Percentiles rank a stretch among this genome's conserved stretches.
phyloP scores from a whole-genome alignment of 2,329 filamentous ascomycete genomes.

The Clonostachys chloroleuca region DNA sequence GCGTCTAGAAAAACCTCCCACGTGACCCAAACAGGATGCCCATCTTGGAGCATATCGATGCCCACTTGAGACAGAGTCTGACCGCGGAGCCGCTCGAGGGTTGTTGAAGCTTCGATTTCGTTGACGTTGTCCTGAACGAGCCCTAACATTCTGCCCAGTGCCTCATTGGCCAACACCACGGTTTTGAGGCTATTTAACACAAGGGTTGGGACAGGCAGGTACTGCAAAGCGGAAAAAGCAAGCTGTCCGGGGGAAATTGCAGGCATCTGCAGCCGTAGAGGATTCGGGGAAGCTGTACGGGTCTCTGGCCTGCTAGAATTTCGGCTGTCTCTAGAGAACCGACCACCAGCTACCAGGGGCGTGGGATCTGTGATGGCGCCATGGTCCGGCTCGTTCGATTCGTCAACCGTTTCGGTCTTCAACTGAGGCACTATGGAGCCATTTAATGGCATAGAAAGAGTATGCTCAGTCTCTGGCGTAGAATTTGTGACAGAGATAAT shows the following conservation, averaged over 20 bases:
- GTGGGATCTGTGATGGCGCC: conserved; percentile 12
- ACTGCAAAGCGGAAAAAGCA: conserved; percentile 67
- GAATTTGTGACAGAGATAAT: no score
- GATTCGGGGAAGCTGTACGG: conserved; percentile 28
- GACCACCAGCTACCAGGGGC: conserved; percentile 9
- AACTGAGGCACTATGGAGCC: background rate
- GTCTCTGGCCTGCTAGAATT: conserved; percentile 4
- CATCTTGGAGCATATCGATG: conserved; percentile 69
- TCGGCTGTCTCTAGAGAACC: conserved; percentile 19
- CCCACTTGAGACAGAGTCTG: conserved; percentile 66
- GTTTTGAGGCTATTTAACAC: conserved; percentile 67
- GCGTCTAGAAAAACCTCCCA: conserved; percentile 57
- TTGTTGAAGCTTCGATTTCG: conserved; percentile 32
- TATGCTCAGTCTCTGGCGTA: background rate
- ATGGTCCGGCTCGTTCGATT: conserved; percentile 3
- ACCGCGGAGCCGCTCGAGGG: conserved; percentile 58
- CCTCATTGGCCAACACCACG: conserved; percentile 69
- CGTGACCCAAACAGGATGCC: conserved; percentile 52
- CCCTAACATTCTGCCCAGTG: conserved; percentile 66
- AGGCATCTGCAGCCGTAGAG: conserved; percentile 37
- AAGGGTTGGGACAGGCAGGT: conserved; percentile 67
- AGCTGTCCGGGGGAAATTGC: conserved; percentile 46
- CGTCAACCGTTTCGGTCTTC: background rate
- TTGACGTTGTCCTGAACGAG: conserved; percentile 39
- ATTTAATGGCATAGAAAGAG: background rate